Percentiles rank a stretch among this genome's conserved stretches.
These are phyloP conservation scores for Saccharomycopsis oosterbeekiorum DNA, from an alignment of 805 yeast species.

Conservation along the genomic window DNA sequence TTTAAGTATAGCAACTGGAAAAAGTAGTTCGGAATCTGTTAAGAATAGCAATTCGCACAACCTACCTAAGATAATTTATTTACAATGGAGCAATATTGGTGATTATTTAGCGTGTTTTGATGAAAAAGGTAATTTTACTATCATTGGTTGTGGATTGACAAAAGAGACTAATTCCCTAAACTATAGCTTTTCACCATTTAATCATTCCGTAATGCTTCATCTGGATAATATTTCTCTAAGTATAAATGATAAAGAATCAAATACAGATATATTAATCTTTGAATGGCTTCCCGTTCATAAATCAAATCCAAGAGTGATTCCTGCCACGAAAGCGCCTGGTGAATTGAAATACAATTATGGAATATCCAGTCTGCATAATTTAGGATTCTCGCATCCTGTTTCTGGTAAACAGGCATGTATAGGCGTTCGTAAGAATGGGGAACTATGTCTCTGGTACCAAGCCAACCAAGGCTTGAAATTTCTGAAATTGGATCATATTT, in stretches of 20 bases:
- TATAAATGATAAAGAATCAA: neutral
- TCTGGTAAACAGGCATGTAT: slow-evolving; percentile 62
- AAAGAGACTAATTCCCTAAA: slow-evolving; percentile 20
- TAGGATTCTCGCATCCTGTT: slow-evolving; percentile 60
- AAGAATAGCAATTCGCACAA: neutral
- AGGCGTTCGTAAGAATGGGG: slow-evolving; percentile 54
- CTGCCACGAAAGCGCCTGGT: slow-evolving; percentile 36
- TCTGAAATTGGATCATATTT: slow-evolving; percentile 25
- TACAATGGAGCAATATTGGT: slow-evolving; percentile 71
- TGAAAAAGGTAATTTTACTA: slow-evolving; percentile 53
- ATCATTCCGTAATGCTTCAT: slow-evolving; percentile 25
- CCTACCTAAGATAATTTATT: slow-evolving; percentile 24
- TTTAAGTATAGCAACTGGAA: neutral
- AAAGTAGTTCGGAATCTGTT: slow-evolving; percentile 26
- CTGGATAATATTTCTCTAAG: slow-evolving; percentile 26
- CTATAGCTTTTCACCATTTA: slow-evolving; percentile 19
- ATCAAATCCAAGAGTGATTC: slow-evolving; percentile 48
- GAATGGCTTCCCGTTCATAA: slow-evolving; percentile 73
- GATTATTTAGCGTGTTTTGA: slow-evolving; percentile 79
- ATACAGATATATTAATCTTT: slow-evolving; percentile 35
- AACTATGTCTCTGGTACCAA: slow-evolving; percentile 50
- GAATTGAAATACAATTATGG: slow-evolving; percentile 38
- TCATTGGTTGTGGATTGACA: slow-evolving; percentile 42
- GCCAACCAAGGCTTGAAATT: slow-evolving; percentile 54
- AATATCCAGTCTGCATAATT: slow-evolving; percentile 48